phyloP scores from a whole-genome alignment of 108 stramenopile species.

The Pseudonitzschia delicatissima region DNA sequence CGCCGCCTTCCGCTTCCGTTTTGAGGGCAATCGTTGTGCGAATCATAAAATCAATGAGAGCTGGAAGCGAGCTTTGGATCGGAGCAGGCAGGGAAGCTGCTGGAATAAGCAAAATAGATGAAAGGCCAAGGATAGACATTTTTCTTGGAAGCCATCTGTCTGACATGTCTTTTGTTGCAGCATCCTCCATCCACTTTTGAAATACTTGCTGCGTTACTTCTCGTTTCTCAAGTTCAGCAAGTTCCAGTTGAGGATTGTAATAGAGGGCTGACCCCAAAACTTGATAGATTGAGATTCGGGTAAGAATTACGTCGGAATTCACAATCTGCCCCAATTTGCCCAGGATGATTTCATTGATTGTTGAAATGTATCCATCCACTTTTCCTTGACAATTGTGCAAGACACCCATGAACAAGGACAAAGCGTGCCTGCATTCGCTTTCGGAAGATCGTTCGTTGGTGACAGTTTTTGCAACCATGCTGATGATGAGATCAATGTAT shows the following conservation, averaged over 20 bases:
- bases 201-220: conserved; percentile 82
- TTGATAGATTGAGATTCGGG: conserved; percentile 78
- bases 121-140: conserved; percentile 75
- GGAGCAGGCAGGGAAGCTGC: conserved; percentile 61
- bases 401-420: conserved; percentile 85
- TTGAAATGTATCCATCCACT: conserved; percentile 78
- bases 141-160: conserved; percentile 76
- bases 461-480: conserved; percentile 85
- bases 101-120: conserved; percentile 66
- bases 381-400: conserved; percentile 87
- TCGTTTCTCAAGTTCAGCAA: conserved; percentile 84
- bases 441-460: conserved; percentile 81
- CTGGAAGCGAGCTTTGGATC: conserved; percentile 54
- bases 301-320: conserved; percentile 59
- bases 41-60: conserved; percentile 64
- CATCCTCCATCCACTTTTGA: conserved; percentile 75
- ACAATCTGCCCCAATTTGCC: conserved; percentile 84
- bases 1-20: conserved; percentile 65
- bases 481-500: conserved; percentile 86
- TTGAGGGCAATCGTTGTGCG: conserved; percentile 61
- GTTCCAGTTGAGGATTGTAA: conserved; percentile 84
- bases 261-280: conserved; percentile 85
- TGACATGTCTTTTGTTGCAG: conserved; percentile 40
- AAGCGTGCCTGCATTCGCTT: conserved; percentile 81
- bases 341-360: conserved; percentile 77